Conservation (phyloP, 208 protist species). For the Crithidia expoeki region DNA sequence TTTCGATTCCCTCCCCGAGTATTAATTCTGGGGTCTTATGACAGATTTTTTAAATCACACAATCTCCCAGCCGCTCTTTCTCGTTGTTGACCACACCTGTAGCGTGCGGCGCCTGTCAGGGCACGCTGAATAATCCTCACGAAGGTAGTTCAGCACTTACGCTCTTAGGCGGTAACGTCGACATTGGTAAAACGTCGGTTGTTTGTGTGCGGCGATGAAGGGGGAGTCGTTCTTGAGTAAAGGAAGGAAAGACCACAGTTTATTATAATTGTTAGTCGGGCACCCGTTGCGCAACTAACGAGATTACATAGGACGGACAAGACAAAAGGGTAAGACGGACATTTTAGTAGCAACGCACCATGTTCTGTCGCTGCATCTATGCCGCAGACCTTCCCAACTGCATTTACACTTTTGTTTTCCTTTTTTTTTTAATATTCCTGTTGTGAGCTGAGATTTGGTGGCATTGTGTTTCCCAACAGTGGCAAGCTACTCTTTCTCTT, state of each 20-base stretch:
- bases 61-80: background rate
- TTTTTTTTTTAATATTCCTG: constrained; percentile 2
- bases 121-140: constrained; percentile 11
- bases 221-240: no score
- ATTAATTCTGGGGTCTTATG: background rate
- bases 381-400: constrained; percentile 2
- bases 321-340: background rate
- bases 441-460: background rate
- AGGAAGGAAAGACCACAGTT: no score
- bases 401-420: constrained; percentile 5
- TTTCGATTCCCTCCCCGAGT: background rate
- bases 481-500: background rate
- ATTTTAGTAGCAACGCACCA: background rate
- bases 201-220: background rate
- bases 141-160: constrained; percentile 8
- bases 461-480: background rate
- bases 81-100: no score
- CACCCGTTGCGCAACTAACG: background rate
- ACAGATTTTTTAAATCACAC: background rate
- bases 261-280: no score
- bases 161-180: background rate
- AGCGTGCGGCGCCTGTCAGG: background rate
- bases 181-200: background rate
- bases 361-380: constrained; percentile 8
- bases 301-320: background rate